Conservation (phyloP, 176 grass and related monocot species). For the Avena insularis region DNA sequence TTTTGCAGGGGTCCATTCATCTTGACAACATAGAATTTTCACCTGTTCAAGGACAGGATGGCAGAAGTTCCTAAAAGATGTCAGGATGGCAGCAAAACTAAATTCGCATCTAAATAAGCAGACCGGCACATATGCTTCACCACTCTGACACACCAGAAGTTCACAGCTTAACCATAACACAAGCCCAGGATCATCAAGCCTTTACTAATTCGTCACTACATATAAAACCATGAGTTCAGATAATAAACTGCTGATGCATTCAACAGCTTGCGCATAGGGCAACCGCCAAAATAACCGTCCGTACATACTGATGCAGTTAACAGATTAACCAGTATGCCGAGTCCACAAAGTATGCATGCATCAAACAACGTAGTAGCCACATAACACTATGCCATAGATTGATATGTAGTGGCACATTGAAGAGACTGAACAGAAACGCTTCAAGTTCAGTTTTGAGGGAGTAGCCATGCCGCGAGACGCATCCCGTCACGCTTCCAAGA, state of each 20-base stretch:
- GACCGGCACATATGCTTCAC: neutral
- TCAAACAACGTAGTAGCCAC: neutral
- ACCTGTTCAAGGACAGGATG: neutral
- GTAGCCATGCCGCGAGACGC: conserved; percentile 3
- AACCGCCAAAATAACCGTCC: neutral
- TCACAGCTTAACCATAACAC: neutral
- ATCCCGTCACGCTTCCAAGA: neutral
- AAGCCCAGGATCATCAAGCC: neutral
- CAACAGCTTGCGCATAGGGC: neutral
- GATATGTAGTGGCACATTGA: neutral
- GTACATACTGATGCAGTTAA: neutral
- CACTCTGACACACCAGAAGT: neutral
- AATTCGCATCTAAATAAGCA: neutral
- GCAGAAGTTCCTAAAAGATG: neutral
- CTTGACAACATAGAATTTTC: neutral
- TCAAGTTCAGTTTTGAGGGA: neutral
- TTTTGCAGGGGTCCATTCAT: too few species aligned
- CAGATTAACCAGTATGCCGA: neutral
- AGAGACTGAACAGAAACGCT: neutral
- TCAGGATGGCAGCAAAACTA: neutral
- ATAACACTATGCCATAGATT: neutral
- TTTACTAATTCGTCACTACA: neutral
- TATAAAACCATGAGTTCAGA: neutral
- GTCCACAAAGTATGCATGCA: neutral
- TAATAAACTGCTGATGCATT: neutral